Evolutionary conservation across 2,329 filamentous ascomycete genomes (phyloP), one percentile per base, ranked within the genome.

Genomic region (Verticillium isaacii): DNA sequence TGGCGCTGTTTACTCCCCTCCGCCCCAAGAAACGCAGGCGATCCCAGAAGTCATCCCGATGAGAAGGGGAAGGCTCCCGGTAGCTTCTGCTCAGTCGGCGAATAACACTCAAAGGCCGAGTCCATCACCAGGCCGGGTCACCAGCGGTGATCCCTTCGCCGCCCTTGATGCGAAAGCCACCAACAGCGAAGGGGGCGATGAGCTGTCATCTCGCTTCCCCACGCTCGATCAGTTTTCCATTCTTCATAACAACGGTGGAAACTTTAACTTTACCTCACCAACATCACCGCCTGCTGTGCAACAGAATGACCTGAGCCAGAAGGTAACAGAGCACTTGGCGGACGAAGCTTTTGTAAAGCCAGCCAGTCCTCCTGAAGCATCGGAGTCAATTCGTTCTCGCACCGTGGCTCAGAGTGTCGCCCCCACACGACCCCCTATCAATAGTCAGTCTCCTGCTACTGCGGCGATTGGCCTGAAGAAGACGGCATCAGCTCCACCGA

Each of bases 11-110:
- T 94, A 94, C 69, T 86, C 92, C 6, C 87, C 90, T n/a, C 87
- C 89, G 2, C 78, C 86, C 32, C 86, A 90, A 61, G 85, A 90
- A 67, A 85, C 90, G 60, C 86, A 89, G 67, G 80, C 83, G 9
- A 88, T 98, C 60, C 95, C 95, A 9, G 92, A 97, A 29, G 92
- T 99, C 64, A 88, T 91, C 41, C 95, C 94, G 0, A 98, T 98
- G 95, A 86, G 95, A 64, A 85, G 95, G 77, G 95, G 95, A 4
- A 83, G 92, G 64, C 90, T 93, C 19, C 76, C 81, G 29, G 74
- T 74, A 5, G 70, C 78, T 23, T 69, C 72, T 32, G 66, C 60
- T 58, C 65, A 62, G 39, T 45, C 57, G 29, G 82, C 5, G 83
- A 81, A 68, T 68, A 79, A 64, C 69, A 77, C 19, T 79, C 81